phyloP scores from a whole-genome alignment of 1,139 yeast genomes.

The Protomyces gravidus region DNA sequence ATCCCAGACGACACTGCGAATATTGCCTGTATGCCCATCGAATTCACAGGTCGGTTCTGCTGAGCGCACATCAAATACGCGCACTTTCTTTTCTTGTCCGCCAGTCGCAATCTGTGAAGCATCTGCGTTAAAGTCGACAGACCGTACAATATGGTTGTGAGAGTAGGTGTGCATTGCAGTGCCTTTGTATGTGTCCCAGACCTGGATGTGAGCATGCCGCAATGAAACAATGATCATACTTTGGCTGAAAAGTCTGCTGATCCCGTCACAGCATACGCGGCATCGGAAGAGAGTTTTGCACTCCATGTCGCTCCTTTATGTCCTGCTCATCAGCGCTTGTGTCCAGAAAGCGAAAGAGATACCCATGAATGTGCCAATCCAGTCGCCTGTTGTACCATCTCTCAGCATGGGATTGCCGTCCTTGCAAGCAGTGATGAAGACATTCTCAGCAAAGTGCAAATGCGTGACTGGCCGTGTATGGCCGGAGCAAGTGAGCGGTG shows the following conservation, averaged over 20 bases:
- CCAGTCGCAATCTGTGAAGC: constrained; percentile 33
- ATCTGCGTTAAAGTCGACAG: constrained; percentile 34
- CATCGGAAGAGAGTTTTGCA: constrained; percentile 39
- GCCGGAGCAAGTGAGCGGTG: constrained; percentile 38
- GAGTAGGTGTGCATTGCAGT: constrained; percentile 36
- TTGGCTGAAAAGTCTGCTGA: constrained; percentile 43
- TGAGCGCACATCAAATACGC: constrained; percentile 34
- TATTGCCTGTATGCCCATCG: constrained; percentile 32
- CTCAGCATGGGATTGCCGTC: constrained; percentile 45
- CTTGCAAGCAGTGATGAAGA: constrained; percentile 43
- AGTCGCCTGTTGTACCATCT: constrained; percentile 44
- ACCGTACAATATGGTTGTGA: constrained; percentile 41
- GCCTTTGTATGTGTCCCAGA: constrained; percentile 42
- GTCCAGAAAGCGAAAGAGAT: neutral
- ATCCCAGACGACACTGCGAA: constrained; percentile 34
- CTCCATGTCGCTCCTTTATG: constrained; percentile 45
- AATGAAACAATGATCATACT: too few relatives aligned
- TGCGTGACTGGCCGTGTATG: constrained; percentile 45
- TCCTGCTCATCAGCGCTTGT: neutral
- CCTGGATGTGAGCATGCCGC: too few relatives aligned
- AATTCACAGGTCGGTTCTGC: constrained; percentile 29
- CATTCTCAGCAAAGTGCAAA: constrained; percentile 38
- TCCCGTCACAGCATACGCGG: constrained; percentile 39
- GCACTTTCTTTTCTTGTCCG: constrained; percentile 34
- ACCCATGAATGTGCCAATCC: constrained; percentile 44